These are phyloP conservation scores for Aureobasidium musti DNA, from an alignment of 2,329 filamentous ascomycete species.

Conservation along the genomic window DNA sequence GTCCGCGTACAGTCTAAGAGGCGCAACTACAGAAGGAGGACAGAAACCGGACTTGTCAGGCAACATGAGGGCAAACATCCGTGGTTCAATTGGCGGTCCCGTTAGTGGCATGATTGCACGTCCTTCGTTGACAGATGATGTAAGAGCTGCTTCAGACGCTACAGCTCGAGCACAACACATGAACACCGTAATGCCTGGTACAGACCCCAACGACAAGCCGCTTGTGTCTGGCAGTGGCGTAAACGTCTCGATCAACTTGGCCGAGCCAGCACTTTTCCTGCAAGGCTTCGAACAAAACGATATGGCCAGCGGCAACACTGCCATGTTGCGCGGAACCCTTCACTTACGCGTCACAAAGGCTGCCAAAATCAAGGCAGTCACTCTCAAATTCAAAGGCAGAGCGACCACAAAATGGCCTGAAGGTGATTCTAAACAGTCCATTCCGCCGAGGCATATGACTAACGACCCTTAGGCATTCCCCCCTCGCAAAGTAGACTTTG, in stretches of 20 bases:
- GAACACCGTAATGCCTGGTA: conserved; percentile 37
- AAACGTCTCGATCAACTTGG: conserved; percentile 70
- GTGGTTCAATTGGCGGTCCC: conserved; percentile 46
- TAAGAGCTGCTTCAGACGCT: conserved; percentile 42
- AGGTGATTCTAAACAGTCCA: conserved; percentile 49
- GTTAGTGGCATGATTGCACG: conserved; percentile 45
- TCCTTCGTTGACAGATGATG: conserved; percentile 47
- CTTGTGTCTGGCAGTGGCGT: conserved; percentile 77
- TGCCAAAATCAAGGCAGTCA: conserved; percentile 89
- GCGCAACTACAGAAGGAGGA: conserved; percentile 7
- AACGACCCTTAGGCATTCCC: conserved; percentile 65
- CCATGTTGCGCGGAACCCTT: conserved; percentile 81
- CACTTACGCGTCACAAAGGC: conserved; percentile 82
- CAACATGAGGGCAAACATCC: conserved; percentile 44
- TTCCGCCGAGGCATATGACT: conserved; percentile 8
- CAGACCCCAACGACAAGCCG: conserved; percentile 60
- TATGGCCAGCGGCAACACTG: conserved; percentile 65
- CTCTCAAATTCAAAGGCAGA: conserved; percentile 79
- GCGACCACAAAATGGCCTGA: conserved; percentile 96
- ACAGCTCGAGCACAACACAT: conserved; percentile 32
- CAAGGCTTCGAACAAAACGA: conserved; percentile 76
- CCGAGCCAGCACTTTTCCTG: conserved; percentile 78
- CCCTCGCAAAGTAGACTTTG: conserved; percentile 77
- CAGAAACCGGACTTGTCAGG: background rate
- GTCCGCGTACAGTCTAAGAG: background rate